These are phyloP conservation scores for Saccharomycopsis sp. DNA, from an alignment of 805 yeast species.

Conservation along the genomic window DNA sequence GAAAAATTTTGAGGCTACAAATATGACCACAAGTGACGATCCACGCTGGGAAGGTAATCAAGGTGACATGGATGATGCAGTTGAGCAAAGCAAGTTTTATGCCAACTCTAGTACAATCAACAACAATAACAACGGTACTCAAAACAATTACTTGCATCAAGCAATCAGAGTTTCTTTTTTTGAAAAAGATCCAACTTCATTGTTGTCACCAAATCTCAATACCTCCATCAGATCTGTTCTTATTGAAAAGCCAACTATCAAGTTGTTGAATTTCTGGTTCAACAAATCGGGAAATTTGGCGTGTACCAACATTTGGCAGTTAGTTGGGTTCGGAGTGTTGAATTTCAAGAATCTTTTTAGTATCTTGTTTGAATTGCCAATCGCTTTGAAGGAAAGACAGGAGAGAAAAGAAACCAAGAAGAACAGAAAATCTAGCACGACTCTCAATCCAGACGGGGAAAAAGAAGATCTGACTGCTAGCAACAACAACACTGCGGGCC, in stretches of 20 bases:
- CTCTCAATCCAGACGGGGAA: too few species aligned
- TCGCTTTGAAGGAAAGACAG: slow-evolving; percentile 59
- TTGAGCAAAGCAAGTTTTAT: too few species aligned
- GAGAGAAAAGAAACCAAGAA: slow-evolving; percentile 63
- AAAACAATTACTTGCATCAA: slow-evolving; percentile 10
- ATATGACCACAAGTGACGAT: background rate
- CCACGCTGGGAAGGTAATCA: too few species aligned
- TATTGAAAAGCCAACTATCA: slow-evolving; percentile 30
- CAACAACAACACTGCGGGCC: background rate
- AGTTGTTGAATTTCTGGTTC: slow-evolving; percentile 58
- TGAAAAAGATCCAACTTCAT: slow-evolving; percentile 14
- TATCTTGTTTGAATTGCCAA: slow-evolving; percentile 60
- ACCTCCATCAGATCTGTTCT: slow-evolving; percentile 10
- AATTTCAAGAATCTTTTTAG: slow-evolving; percentile 71
- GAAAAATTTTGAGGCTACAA: too few species aligned
- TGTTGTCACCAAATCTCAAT: background rate
- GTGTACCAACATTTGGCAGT: slow-evolving; percentile 61
- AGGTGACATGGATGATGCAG: too few species aligned
- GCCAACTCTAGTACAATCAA: too few species aligned
- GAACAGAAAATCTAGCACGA: slow-evolving; percentile 26
- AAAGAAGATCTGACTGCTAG: slow-evolving; percentile 2
- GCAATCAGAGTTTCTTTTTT: slow-evolving; percentile 20
- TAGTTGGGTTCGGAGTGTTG: slow-evolving; percentile 58
- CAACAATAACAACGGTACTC: too few species aligned
- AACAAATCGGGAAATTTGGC: slow-evolving; percentile 72